Base-by-base conservation (phyloP, 306 rosid genomes). In the Lathyrus aphaca region DNA sequence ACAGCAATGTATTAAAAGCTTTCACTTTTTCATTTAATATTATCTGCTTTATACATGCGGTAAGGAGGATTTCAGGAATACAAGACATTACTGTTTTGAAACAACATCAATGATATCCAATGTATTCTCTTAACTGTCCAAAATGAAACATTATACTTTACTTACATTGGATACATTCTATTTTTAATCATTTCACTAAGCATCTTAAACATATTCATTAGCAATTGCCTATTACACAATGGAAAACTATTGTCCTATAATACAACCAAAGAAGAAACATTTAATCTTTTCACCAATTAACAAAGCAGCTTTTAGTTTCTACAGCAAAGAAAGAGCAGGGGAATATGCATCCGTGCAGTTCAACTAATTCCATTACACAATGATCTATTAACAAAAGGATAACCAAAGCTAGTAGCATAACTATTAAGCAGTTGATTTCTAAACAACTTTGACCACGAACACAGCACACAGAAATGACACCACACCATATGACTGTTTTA, bases 351-450 rank as follows among this genome's bases (percentile, higher is more conserved):
- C 29, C 64, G 0, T 25, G 3, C 16, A 4, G 13, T 23, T 21
- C 23, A 21, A 21, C 37, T 35, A 25, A 16, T 13, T 64, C 43
- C 6, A 11, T 13, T 69, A 14, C 8, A 68, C 50, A 54, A 10
- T 14, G 16, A 55, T 32, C 48, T 32, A 64, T 38, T 58, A 44
- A 30, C 61, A 60, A 71, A n/a, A 27, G 46, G 55, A 21, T 61
- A 46, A 53, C 8, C 3, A 37, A 46, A 55, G 17, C 73, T n/a
- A 8, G 59, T n/a, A 61, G 61, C 67, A 38, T 1, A 46, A 39
- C 14, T 32, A 68, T 15, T 32, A 32, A 32, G 38, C 3, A n/a
- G 13, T 48, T 4, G 30, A 18, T 58, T 37, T 14, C 39, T 9
- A 37, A 61, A 55, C 55, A 15, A 70, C 53, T 15, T 50, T 29